These are phyloP conservation scores for Boletus pseudo-olivaceus DNA, from an alignment of 768 basidiomycete species.

Conservation along the genomic window DNA sequence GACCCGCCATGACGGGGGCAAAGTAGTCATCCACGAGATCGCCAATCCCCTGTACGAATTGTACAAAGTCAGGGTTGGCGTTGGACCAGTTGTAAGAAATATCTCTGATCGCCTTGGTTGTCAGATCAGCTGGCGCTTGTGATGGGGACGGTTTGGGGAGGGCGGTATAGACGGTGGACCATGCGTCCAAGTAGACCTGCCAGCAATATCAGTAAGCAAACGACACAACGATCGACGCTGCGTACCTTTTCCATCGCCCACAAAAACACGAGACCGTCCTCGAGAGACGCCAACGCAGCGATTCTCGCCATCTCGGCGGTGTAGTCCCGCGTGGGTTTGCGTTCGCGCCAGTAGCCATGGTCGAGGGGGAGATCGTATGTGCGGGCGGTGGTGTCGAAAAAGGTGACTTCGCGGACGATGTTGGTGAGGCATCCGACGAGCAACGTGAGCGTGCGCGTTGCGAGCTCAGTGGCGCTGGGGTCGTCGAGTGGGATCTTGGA, in stretches of 20 bases:
- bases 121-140: slow-evolving; percentile 1
- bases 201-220: not conserved
- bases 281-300: slow-evolving; percentile 41
- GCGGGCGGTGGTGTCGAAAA: slow-evolving; percentile 54
- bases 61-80: slow-evolving; percentile 47
- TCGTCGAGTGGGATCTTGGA: slow-evolving; percentile 47
- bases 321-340: slow-evolving; percentile 64
- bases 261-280: slow-evolving; percentile 67
- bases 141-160: not conserved
- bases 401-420: slow-evolving; percentile 53
- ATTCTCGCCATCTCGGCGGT: slow-evolving; percentile 67
- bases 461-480: slow-evolving; percentile 1
- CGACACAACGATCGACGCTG: not conserved
- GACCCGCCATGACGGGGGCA: slow-evolving; percentile 34
- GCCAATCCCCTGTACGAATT: slow-evolving; percentile 50
- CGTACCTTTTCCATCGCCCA: slow-evolving; percentile 78
- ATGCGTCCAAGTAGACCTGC: slow-evolving; percentile 69
- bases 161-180: slow-evolving; percentile 45
- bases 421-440: slow-evolving; percentile 55
- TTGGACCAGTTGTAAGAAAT: slow-evolving; percentile 59
- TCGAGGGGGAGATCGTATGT: slow-evolving; percentile 44
- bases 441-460: slow-evolving; percentile 39
- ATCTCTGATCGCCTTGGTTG: slow-evolving; percentile 35
- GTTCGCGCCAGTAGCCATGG: slow-evolving; percentile 40
- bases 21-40: slow-evolving; percentile 41